Percentiles rank a stretch among this genome's conserved stretches.
phyloP scores from a whole-genome alignment of 495 filamentous ascomycete genomes.

The Penicillium samsonianum region DNA sequence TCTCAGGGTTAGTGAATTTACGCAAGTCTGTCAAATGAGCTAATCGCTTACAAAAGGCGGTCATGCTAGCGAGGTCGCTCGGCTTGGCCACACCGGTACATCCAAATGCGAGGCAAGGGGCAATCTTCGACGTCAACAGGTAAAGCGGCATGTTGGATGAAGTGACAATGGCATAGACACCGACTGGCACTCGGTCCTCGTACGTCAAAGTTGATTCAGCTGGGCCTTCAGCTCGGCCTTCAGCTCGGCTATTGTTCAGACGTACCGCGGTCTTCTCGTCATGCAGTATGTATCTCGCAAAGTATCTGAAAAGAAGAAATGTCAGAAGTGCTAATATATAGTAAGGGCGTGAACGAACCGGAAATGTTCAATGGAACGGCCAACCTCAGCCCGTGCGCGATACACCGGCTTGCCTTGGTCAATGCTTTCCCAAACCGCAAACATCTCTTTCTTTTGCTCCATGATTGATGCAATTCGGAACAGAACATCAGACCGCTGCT shows the following conservation, averaged over 20 bases:
- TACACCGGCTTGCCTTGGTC: background rate
- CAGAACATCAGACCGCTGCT: background rate
- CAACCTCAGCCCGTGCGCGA: background rate
- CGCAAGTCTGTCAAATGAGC: background rate
- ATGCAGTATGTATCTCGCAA: background rate
- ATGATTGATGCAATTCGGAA: background rate
- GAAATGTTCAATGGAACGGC: background rate
- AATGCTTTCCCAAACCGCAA: background rate
- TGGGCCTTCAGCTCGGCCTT: too few relatives aligned
- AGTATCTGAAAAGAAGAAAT: background rate
- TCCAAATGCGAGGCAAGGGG: background rate
- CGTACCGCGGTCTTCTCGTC: background rate
- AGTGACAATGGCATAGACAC: background rate
- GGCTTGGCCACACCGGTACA: background rate
- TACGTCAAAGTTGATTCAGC: background rate
- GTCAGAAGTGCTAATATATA: background rate
- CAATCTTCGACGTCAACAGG: background rate
- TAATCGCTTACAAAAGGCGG: background rate
- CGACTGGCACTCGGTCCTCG: background rate
- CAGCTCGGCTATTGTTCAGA: background rate
- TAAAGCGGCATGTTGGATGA: background rate
- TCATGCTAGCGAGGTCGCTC: background rate
- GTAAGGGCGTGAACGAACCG: background rate
- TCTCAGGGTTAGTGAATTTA: background rate
- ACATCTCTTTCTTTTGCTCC: background rate